Conservation (phyloP, 2,329 filamentous ascomycete genomes). For the Diaporthe sp. region DNA sequence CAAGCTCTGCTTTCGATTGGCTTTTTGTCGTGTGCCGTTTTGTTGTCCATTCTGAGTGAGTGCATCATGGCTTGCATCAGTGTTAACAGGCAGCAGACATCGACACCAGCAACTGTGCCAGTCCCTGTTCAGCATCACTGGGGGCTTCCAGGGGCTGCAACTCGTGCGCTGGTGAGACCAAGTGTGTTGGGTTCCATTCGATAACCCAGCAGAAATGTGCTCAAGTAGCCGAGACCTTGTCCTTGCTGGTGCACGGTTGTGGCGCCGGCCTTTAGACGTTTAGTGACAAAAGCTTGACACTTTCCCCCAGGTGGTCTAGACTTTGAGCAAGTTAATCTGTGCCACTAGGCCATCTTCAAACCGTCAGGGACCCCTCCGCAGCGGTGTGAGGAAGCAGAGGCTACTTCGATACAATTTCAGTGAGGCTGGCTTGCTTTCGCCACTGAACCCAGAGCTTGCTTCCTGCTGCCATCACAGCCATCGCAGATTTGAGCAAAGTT, state of each 20-base stretch:
- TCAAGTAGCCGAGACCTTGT: constrained; percentile 31
- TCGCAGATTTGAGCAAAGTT: not conserved
- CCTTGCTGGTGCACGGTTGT: constrained; percentile 33
- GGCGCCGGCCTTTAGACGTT: constrained; percentile 21
- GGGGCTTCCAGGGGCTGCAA: constrained; percentile 4
- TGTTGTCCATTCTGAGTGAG: not conserved
- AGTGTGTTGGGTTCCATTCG: not conserved
- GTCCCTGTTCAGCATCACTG: not conserved
- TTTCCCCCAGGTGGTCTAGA: constrained; percentile 30
- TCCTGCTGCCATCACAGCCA: not conserved
- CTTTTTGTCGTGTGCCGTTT: not conserved
- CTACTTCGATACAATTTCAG: not conserved
- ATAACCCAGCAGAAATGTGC: constrained; percentile 35
- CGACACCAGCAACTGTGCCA: not conserved
- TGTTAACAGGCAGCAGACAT: not conserved
- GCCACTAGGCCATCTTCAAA: constrained; percentile 22
- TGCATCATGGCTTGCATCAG: not conserved
- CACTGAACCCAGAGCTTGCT: not conserved
- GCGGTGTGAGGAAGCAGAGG: not conserved
- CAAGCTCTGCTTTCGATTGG: not conserved
- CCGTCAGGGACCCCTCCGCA: not conserved
- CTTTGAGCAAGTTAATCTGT: constrained; percentile 38
- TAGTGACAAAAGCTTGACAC: constrained; percentile 22
- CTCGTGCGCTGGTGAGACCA: constrained; percentile 19
- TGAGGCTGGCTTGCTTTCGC: not conserved